phyloP scores from a whole-genome alignment of 2,329 filamentous ascomycete species.

The Colletotrichum euphorbiae region DNA sequence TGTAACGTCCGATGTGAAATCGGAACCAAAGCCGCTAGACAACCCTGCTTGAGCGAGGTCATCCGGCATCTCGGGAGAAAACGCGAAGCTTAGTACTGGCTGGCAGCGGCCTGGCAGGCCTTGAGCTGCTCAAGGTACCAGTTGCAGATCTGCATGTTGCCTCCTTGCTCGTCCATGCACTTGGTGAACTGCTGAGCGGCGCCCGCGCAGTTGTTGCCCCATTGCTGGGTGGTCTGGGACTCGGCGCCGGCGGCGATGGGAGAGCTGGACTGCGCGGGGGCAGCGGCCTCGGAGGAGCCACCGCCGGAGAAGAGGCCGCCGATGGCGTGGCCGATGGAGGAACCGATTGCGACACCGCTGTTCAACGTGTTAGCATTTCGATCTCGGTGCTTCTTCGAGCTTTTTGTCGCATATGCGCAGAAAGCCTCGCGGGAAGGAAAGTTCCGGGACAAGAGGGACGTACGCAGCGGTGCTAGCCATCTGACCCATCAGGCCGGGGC shows the following conservation, averaged over 20 bases:
- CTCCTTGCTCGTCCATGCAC: slow-evolving; percentile 96
- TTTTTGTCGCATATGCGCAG: not conserved
- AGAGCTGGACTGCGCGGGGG: slow-evolving; percentile 54
- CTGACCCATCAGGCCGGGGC: slow-evolving; percentile 91
- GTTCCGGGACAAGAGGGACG: slow-evolving; percentile 55
- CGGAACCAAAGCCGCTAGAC: not conserved
- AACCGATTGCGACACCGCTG: slow-evolving; percentile 96
- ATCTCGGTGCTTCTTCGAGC: not conserved
- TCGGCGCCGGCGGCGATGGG: slow-evolving; percentile 61
- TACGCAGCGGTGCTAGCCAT: slow-evolving; percentile 99
- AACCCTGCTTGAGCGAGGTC: not conserved
- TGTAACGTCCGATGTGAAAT: slow-evolving; percentile 6
- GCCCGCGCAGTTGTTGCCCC: slow-evolving; percentile 75
- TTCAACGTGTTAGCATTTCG: slow-evolving; percentile 24
- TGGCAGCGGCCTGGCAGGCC: slow-evolving; percentile 84
- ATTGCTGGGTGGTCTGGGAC: slow-evolving; percentile 58
- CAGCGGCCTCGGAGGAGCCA: slow-evolving; percentile 64
- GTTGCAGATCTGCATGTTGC: slow-evolving; percentile 94
- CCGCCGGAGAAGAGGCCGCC: slow-evolving; percentile 88
- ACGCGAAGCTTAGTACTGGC: slow-evolving; percentile 68
- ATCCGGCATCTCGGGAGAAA: not conserved
- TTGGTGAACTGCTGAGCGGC: slow-evolving; percentile 89
- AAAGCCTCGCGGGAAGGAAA: not conserved
- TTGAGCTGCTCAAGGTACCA: slow-evolving; percentile 99
- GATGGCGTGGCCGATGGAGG: slow-evolving; percentile 94